Base-by-base conservation (phyloP, 768 basidiomycete species). In the Candolleomyces eurysporus region DNA sequence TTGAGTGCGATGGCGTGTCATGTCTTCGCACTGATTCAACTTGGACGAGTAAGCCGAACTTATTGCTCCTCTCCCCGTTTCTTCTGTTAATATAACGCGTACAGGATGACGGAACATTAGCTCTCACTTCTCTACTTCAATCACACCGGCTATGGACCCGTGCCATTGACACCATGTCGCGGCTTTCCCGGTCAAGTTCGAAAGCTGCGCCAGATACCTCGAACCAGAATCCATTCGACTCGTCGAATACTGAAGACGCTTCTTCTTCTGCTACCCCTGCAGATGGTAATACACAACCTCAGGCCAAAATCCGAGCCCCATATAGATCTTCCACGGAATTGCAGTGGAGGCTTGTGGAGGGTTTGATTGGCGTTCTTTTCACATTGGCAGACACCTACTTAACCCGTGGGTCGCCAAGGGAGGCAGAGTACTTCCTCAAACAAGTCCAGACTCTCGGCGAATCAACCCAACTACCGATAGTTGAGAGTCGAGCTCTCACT, bases 361-460 rank as follows among this genome's bases (percentile, higher is more conserved):
- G 86, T 11, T 79, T 96, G 5, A 74, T 94, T 5, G 75, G 77
- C 0, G 85, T 87, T 0, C 74, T 91, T 3, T 83, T 96, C 61
- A 78, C 84, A 2, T 76, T 96, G 7, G 78, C 84, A 0, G 80
- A 85, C 9, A 79, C 83, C 0, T 92, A 94, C 66, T 78, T 86
- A 19, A 71, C 75, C 0, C 84, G 93, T 17, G 96, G 96, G 0
- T 93, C 94, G 5, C 84, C 88, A 3, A 84, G 90, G 21, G 94
- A 96, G 67, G 88, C 92, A 2, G 88, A 92, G 62, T 95, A 90
- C 66, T 96, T 94, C 69, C 80, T 89, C 0, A 79, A 88, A 45
- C 89, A 94, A 68, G 91, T 90, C 0, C 76, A 82, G n/a, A 85
- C 87, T 19, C 76, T 98, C 0, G 91, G 93, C 0, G 76, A 80